Percentiles rank a stretch among this genome's conserved stretches.
phyloP scores from a whole-genome alignment of 768 basidiomycete genomes.

The Russula sp. region DNA sequence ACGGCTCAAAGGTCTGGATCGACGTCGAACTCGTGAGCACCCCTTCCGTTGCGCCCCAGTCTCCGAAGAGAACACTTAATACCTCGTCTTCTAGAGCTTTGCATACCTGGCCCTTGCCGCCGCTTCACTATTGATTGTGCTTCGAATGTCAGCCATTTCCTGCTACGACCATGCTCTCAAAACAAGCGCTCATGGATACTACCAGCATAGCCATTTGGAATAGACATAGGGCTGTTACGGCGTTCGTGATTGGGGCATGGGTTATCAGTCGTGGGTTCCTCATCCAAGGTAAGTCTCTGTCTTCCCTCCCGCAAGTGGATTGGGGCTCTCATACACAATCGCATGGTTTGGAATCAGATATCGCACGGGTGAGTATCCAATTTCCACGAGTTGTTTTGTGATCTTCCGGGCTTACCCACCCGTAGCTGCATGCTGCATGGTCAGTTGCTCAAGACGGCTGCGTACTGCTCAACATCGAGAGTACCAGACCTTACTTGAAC shows the following conservation, averaged over 20 bases:
- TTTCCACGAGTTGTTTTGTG: not conserved
- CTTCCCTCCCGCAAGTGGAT: not conserved
- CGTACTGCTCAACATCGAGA: not conserved
- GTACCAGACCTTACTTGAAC: not conserved
- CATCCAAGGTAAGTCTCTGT: not conserved
- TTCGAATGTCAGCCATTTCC: not conserved
- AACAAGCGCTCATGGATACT: not conserved
- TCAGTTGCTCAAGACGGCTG: not conserved
- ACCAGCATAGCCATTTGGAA: not conserved
- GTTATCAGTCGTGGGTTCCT: not conserved
- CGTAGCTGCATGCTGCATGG: not conserved
- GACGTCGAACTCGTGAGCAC: not conserved
- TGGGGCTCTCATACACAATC: not conserved
- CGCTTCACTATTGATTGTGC: conserved; percentile 2
- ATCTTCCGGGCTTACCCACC: not conserved
- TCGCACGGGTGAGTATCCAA: not conserved
- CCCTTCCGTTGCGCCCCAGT: not conserved
- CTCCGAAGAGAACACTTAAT: not conserved
- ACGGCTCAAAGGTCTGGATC: not conserved
- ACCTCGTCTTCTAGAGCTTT: not conserved
- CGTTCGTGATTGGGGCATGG: not conserved
- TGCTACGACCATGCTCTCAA: not conserved
- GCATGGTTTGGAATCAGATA: not conserved
- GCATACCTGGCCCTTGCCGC: not conserved
- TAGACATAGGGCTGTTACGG: not conserved